Conservation (phyloP, 1,284 basidiomycete species). For the Neotropicomus parvogracilis region DNA sequence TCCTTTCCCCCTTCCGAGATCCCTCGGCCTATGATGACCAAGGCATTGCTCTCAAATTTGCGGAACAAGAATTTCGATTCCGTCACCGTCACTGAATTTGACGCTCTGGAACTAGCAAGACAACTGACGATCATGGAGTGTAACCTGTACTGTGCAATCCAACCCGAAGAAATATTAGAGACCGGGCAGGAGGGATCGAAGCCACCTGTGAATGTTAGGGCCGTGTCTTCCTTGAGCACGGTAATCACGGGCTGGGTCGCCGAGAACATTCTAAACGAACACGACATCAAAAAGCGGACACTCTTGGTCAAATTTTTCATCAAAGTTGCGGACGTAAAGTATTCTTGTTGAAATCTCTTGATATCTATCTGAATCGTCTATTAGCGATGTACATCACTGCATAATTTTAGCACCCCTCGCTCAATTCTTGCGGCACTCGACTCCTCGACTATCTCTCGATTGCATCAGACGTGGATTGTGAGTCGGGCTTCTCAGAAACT, state of each 20-base stretch:
- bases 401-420: slow-evolving; percentile 91
- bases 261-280: slow-evolving; percentile 87
- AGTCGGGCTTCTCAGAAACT: slow-evolving; percentile 29
- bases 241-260: slow-evolving; percentile 94
- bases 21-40: slow-evolving; percentile 82
- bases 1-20: slow-evolving; percentile 55
- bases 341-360: slow-evolving; percentile 15
- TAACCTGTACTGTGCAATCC: slow-evolving; percentile 81
- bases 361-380: slow-evolving; percentile 26
- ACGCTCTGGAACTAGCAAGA: slow-evolving; percentile 86
- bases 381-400: slow-evolving; percentile 78
- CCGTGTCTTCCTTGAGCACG: slow-evolving; percentile 86
- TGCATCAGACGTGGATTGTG: slow-evolving; percentile 90
- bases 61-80: slow-evolving; percentile 55
- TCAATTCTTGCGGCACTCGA: slow-evolving; percentile 94
- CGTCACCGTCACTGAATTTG: slow-evolving; percentile 86
- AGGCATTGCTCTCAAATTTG: slow-evolving; percentile 65
- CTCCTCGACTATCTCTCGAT: slow-evolving; percentile 87
- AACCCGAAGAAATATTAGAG: slow-evolving; percentile 85
- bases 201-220: slow-evolving; percentile 70
- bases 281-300: slow-evolving; percentile 86
- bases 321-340: slow-evolving; percentile 89
- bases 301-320: slow-evolving; percentile 91
- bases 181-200: slow-evolving; percentile 67
- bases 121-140: slow-evolving; percentile 97